Evolutionary conservation across 345 rosid species (phyloP).

Genomic region (Hypericum perforatum): DNA sequence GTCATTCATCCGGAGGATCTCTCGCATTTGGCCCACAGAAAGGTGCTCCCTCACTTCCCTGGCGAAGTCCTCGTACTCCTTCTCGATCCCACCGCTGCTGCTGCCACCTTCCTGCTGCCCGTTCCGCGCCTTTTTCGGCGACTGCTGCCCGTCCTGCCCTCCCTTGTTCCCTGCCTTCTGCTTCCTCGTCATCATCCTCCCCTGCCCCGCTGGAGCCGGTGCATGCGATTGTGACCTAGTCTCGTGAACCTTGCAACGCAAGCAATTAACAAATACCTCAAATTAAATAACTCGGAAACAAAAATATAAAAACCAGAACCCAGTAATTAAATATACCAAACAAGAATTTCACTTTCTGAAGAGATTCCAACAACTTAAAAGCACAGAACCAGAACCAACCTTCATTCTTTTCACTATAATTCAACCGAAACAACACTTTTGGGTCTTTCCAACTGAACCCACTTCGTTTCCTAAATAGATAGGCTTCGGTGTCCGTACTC

Average conservation of each 20-base stretch:
- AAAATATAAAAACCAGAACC: too few species aligned
- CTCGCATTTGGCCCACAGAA: conserved; percentile 47
- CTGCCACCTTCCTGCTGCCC: conserved; percentile 22
- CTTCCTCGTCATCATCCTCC: conserved; percentile 60
- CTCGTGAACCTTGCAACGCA: conserved; percentile 46
- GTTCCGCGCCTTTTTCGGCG: conserved; percentile 52
- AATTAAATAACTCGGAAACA: too few species aligned
- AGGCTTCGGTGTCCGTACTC: too few species aligned
- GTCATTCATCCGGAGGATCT: conserved; percentile 47
- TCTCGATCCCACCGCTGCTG: conserved; percentile 13
- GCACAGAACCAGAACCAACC: too few species aligned
- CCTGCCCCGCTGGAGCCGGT: conserved; percentile 35
- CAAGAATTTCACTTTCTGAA: too few species aligned
- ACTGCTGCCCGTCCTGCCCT: conserved; percentile 43
- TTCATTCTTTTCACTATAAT: too few species aligned
- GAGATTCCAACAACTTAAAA: too few species aligned
- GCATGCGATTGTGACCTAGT: conserved; percentile 54
- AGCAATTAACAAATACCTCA: neutral
- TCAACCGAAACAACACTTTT: too few species aligned
- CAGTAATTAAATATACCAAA: too few species aligned
- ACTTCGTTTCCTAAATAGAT: too few species aligned
- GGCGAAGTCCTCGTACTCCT: conserved; percentile 46
- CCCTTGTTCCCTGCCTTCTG: conserved; percentile 68
- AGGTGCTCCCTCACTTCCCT: conserved; percentile 42
- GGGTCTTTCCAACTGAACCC: too few species aligned